Evolutionary conservation across 129 eudicot species (phyloP).

Genomic region (Arctium minus): DNA sequence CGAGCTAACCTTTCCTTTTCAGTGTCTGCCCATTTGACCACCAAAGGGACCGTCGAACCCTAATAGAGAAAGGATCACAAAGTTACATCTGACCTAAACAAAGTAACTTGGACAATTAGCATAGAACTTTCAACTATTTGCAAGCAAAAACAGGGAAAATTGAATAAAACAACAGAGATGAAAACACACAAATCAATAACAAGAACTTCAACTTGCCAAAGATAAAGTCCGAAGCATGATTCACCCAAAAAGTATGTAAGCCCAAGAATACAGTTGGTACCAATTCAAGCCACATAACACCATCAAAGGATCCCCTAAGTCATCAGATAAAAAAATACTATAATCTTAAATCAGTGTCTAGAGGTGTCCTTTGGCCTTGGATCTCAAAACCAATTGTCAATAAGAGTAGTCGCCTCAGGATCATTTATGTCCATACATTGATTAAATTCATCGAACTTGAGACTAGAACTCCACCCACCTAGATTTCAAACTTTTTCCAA

Average conservation of each 20-base stretch:
- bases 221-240: not conserved
- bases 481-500: not conserved
- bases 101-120: not conserved
- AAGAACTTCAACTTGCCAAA: not conserved
- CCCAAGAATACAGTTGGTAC: not conserved
- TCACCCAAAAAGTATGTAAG: not conserved
- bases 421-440: not conserved
- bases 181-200: not conserved
- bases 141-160: not conserved
- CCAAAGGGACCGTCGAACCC: slow-evolving; percentile 94
- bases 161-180: not conserved
- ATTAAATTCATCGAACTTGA: not conserved
- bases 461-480: not conserved
- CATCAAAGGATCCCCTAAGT: not conserved
- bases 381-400: not conserved
- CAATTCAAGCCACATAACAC: not conserved
- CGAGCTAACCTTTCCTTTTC: slow-evolving; percentile 96
- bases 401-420: not conserved
- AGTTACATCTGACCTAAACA: not conserved
- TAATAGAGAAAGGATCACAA: slow-evolving; percentile 14
- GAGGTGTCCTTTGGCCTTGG: not conserved
- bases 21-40: slow-evolving; percentile 99
- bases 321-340: not conserved
- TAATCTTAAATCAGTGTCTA: not conserved
- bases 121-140: not conserved